phyloP scores from a whole-genome alignment of 2,329 filamentous ascomycete species.

The Alternaria arborescens region DNA sequence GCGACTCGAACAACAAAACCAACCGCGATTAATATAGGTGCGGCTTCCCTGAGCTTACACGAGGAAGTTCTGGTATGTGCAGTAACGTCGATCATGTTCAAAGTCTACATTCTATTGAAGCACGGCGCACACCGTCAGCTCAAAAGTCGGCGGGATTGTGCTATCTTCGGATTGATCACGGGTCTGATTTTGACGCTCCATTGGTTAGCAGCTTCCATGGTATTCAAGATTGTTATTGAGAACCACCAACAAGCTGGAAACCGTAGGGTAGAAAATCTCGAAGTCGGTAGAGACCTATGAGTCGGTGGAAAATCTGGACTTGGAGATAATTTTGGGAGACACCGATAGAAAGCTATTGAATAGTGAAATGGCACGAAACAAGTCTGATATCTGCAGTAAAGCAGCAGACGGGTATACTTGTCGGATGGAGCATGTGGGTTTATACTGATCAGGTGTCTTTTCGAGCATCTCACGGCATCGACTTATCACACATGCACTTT shows the following conservation, averaged over 20 bases:
- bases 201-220: not conserved
- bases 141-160: not conserved
- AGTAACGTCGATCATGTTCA: not conserved
- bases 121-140: not conserved
- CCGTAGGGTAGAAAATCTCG: too few relatives aligned
- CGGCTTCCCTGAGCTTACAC: too few relatives aligned
- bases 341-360: not conserved
- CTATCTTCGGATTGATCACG: not conserved
- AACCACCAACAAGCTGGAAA: not conserved
- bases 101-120: not conserved
- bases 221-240: not conserved
- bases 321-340: not conserved
- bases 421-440: too few relatives aligned
- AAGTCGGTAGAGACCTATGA: not conserved
- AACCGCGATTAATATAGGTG: not conserved
- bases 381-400: not conserved
- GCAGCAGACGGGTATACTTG: not conserved
- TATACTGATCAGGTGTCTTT: not conserved
- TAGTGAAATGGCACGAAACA: not conserved
- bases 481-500: not conserved
- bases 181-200: not conserved
- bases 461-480: not conserved
- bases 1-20: not conserved
- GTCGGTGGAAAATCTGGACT: not conserved
- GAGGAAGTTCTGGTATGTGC: not conserved